Percentiles rank a stretch among this genome's conserved stretches.
phyloP scores from a whole-genome alignment of 306 rosid species.

The Datisca glomerata region DNA sequence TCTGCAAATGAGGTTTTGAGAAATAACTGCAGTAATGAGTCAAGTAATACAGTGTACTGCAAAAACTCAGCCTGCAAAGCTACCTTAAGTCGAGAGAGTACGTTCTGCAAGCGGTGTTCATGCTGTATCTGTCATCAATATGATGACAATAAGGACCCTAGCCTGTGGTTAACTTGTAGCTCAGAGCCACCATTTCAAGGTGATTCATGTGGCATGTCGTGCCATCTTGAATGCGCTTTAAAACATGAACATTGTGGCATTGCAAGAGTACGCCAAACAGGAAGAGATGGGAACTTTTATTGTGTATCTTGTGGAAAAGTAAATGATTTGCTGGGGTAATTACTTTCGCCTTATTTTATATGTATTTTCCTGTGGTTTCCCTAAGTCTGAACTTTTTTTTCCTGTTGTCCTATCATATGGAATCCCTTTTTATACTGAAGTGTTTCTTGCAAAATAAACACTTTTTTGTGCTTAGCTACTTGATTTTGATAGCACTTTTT shows the following conservation, averaged over 20 bases:
- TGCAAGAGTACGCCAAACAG: constrained; percentile 29
- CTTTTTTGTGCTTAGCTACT: too few relatives aligned
- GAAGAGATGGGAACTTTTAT: constrained; percentile 61
- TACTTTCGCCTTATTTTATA: background rate
- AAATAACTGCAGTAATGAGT: constrained; percentile 46
- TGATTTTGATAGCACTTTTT: too few relatives aligned
- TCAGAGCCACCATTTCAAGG: constrained; percentile 34
- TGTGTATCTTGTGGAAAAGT: constrained; percentile 71
- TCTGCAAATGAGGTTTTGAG: too few relatives aligned
- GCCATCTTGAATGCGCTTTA: constrained; percentile 92
- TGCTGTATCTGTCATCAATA: constrained; percentile 70
- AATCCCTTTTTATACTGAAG: too few relatives aligned
- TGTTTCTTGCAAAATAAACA: too few relatives aligned
- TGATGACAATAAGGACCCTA: constrained; percentile 96
- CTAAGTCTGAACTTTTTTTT: too few relatives aligned
- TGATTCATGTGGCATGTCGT: constrained; percentile 71
- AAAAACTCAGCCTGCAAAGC: constrained; percentile 80
- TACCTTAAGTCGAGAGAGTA: constrained; percentile 33
- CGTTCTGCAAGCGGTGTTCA: constrained; percentile 92
- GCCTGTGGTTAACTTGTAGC: constrained; percentile 79
- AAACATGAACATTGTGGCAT: constrained; percentile 51
- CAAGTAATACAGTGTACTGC: constrained; percentile 33
- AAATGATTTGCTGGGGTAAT: constrained; percentile 71
- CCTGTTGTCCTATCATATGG: too few relatives aligned
- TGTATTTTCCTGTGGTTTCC: too few relatives aligned